Base-by-base conservation (phyloP, 169 alveolate genomes). In the Pseudocohnilembus persalinus region DNA sequence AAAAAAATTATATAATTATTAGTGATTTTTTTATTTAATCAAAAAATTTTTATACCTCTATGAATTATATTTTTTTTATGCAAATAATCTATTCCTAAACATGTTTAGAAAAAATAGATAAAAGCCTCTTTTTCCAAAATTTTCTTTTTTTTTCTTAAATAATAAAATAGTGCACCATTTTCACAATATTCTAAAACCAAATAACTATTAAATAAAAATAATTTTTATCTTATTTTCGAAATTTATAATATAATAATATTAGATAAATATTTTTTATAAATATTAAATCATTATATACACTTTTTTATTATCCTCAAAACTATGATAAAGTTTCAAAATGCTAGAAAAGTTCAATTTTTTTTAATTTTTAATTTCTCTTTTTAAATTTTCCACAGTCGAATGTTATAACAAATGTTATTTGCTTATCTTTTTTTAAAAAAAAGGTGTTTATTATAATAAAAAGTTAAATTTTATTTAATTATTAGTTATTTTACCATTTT, bases 301-400 rank as follows among this genome's bases (percentile, higher is more conserved):
- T 35, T 88, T 88, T 49, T 93, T 88, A 63, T 84, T 76, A 83
- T 93, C 96, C 90, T 92, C 94, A 72, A 95, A 95, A 85, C 85
- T 87, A 65, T 94, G 92, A n/a, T 83, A 90, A 63, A 93, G 82
- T 77, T 94, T 84, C 6, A 92, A 90, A 25, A 96, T 90, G 87
- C 94, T 87, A 16, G 88, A 90, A 87, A 94, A 97, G 31, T 91
- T 82, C 31, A 96, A 77, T 84, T 83, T 83, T 87, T 94, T 94
- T 78, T 96, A 95, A 31, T 94, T 92, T 83, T 93, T 91, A 49
- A 96, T 93, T 90, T 96, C 98, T 77, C 96, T 91, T 83, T 91
- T 85, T 49, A 96, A 84, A 81, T 92, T 91, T 81, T 90, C 91
- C 31, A 87, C 73, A 63, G 88, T 74, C 0, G 88, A 73, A 74